Conservation (phyloP, 2,329 filamentous ascomycete species). For the Lasiodiplodia citricola region DNA sequence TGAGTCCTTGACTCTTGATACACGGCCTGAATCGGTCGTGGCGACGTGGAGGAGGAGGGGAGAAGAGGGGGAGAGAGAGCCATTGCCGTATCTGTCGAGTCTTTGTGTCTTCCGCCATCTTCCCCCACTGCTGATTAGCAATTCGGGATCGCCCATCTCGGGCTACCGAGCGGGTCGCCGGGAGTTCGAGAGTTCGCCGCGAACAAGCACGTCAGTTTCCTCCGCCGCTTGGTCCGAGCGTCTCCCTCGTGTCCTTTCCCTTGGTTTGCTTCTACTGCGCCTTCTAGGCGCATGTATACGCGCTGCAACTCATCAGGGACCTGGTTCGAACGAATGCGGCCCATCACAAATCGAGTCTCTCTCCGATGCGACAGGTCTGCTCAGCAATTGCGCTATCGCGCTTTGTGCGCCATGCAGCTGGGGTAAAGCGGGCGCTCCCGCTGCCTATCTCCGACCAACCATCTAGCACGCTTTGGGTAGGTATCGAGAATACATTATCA, state of each 20-base stretch:
- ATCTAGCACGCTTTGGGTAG: conserved; percentile 4
- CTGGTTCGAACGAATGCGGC: background rate
- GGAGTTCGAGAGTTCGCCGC: background rate
- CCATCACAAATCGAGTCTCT: background rate
- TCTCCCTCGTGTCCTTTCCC: background rate
- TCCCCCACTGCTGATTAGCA: conserved; percentile 12
- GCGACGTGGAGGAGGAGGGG: background rate
- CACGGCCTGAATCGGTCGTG: background rate
- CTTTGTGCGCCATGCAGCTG: conserved; percentile 19
- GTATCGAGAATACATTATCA: background rate
- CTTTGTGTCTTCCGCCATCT: background rate
- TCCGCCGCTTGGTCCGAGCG: background rate
- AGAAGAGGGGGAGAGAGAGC: background rate
- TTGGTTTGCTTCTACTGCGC: background rate
- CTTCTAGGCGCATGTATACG: background rate
- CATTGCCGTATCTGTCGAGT: background rate
- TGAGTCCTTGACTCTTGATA: background rate
- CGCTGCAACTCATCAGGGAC: background rate
- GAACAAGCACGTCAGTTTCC: background rate
- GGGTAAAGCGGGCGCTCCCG: conserved; percentile 13
- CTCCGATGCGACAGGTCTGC: conserved; percentile 4
- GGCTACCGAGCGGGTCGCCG: background rate
- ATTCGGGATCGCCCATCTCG: conserved; percentile 8
- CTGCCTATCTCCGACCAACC: conserved; percentile 9
- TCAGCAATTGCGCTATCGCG: conserved; percentile 11